A percentile compares a stretch with the other conserved stretches of the same genome.
Conservation (phyloP, 768 basidiomycete species). For the Termitomyces eurrhizus region DNA sequence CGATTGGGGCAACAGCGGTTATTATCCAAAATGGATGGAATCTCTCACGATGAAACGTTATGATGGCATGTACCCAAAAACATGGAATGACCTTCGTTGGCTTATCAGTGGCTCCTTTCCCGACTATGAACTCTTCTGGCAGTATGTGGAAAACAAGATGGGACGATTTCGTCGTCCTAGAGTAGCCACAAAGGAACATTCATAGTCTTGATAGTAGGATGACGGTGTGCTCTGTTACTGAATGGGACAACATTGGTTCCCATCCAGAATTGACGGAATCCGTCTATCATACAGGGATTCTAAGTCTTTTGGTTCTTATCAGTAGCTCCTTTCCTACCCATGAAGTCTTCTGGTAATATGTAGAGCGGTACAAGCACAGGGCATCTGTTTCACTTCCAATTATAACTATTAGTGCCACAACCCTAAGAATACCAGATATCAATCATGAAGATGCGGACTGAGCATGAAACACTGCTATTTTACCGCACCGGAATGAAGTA, state of each 20-base stretch:
- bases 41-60: slow-evolving; percentile 8
- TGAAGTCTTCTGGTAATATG: too few relatives aligned
- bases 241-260: too few relatives aligned
- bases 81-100: slow-evolving; percentile 3
- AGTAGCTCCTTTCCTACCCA: too few relatives aligned
- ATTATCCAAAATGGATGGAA: slow-evolving; percentile 26
- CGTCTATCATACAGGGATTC: too few relatives aligned
- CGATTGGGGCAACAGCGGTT: slow-evolving; percentile 26
- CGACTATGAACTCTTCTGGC: background rate
- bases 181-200: too few relatives aligned
- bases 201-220: too few relatives aligned
- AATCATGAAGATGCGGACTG: background rate
- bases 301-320: too few relatives aligned
- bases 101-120: slow-evolving; percentile 1
- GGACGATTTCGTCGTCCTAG: background rate
- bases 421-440: background rate
- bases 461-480: background rate
- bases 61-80: background rate
- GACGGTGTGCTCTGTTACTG: too few relatives aligned
- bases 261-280: too few relatives aligned
- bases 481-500: background rate
- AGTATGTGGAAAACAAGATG: background rate
- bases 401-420: background rate
- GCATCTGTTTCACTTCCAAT: background rate
- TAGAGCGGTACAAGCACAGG: background rate